These are phyloP conservation scores for Diaporthe amygdali DNA, from an alignment of 2,329 filamentous ascomycete species.

Conservation along the genomic window DNA sequence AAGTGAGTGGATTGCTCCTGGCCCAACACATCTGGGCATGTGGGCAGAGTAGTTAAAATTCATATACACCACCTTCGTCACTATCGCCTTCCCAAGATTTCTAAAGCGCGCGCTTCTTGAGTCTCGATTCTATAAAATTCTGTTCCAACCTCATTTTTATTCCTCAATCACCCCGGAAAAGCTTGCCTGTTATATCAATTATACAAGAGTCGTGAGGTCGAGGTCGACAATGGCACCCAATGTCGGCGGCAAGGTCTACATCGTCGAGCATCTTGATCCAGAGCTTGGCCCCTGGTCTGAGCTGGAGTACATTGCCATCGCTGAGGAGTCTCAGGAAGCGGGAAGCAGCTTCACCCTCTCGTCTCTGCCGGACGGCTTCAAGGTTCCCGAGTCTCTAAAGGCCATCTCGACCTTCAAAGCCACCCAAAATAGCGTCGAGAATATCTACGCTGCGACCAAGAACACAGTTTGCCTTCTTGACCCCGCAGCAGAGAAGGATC, in stretches of 20 bases:
- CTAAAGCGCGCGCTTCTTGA: neutral
- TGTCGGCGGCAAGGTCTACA: conserved; percentile 71
- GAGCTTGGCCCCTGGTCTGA: conserved; percentile 95
- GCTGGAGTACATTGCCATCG: conserved; percentile 90
- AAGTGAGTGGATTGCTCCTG: neutral
- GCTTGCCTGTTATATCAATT: too few species aligned
- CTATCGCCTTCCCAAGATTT: neutral
- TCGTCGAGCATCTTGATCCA: conserved; percentile 95
- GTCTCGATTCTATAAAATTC: neutral
- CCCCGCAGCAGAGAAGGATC: conserved; percentile 79
- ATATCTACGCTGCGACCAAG: conserved; percentile 76
- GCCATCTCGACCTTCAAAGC: conserved; percentile 68
- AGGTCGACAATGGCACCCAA: conserved; percentile 39
- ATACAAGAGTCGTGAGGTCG: neutral
- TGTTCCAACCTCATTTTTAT: neutral
- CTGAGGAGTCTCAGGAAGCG: conserved; percentile 73
- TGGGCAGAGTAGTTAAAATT: neutral
- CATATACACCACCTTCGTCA: neutral
- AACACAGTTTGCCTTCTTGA: conserved; percentile 86
- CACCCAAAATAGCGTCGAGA: conserved; percentile 80
- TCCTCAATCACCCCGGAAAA: neutral
- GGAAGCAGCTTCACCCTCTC: conserved; percentile 80
- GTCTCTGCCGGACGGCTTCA: conserved; percentile 74
- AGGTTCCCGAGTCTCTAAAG: conserved; percentile 64
- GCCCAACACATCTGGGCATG: neutral